Base-by-base conservation (phyloP, 108 stramenopile genomes). In the Fragilaria radians region DNA sequence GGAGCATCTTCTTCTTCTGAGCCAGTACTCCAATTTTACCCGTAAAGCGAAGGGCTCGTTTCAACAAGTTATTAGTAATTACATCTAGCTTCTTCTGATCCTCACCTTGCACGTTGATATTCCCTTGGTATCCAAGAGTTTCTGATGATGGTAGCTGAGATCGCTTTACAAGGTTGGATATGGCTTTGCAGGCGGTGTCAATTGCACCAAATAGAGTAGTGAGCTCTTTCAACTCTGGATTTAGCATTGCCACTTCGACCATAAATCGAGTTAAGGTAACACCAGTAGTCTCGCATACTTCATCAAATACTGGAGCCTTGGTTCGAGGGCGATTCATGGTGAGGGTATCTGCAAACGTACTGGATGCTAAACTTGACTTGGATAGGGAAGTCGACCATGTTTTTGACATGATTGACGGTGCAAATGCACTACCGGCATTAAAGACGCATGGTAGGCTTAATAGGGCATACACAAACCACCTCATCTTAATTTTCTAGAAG, bases 1-100 rank as follows among this genome's bases (percentile, higher is more conserved):
- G 81, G 80, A 22, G 74, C 70, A 63, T 88, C 86, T 68, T 92
- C 90, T 65, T 88, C 87, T 61, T 77, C 83, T 2, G 89, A 82
- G 11, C 89, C 21, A 90, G 72, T 0, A 94, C 79, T 24, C 86
- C 81, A 5, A 90, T 46, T 26, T 80, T 71, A 5, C 93, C 93
- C 0, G 89, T 90, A 57, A 90, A 94, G 26, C 83, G 77, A 36
- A 99, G 79, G 5, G 96, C 93, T 51, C 95, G 95, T 60, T 94
- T 90, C 28, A 99, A 67, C 5, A 97, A 83, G 28, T 96, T 94
- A 70, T 97, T 95, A 23, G 96, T 93, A 51, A 99, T 83, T 47
- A 96, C 81, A 89, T 99, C 98, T 1, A 99, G 84, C 67, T 90
- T 90, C 73, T 85, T 80, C 33, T 90, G 83, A 58, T 92, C 85